Conservation (phyloP, 805 yeast genomes). For the Pichia nanzhaoensis region DNA sequence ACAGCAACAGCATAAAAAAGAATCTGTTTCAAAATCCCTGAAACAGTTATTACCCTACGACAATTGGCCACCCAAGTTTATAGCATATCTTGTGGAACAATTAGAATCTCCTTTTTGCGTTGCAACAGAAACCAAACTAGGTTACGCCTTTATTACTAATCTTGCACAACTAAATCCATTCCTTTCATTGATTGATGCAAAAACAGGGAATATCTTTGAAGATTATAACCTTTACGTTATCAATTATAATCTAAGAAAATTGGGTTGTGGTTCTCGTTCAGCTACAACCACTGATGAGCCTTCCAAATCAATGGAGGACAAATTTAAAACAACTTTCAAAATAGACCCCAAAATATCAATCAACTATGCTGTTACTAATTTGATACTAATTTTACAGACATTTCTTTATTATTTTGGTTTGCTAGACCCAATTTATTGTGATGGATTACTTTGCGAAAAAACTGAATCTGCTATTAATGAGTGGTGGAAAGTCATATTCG, state of each 20-base stretch:
- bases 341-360: slow-evolving; percentile 49
- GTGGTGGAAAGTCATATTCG: slow-evolving; percentile 66
- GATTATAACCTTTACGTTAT: slow-evolving; percentile 53
- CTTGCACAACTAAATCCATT: slow-evolving; percentile 67
- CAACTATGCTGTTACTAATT: slow-evolving; percentile 61
- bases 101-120: slow-evolving; percentile 54
- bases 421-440: slow-evolving; percentile 62
- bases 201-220: slow-evolving; percentile 44
- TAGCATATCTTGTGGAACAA: slow-evolving; percentile 58
- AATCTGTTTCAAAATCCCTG: too few species aligned
- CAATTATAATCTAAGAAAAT: slow-evolving; percentile 67
- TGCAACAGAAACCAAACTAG: slow-evolving; percentile 55
- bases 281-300: slow-evolving; percentile 66
- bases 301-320: slow-evolving; percentile 71
- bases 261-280: slow-evolving; percentile 83
- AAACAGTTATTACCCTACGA: neutral
- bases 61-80: slow-evolving; percentile 46
- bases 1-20: neutral
- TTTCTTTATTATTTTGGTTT: slow-evolving; percentile 72
- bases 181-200: slow-evolving; percentile 63
- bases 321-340: slow-evolving; percentile 69
- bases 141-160: slow-evolving; percentile 71
- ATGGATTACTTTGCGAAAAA: slow-evolving; percentile 75
- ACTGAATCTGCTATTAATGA: slow-evolving; percentile 63
- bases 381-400: slow-evolving; percentile 69